Evolutionary conservation across 73 alveolate genomes (phyloP).

Genomic region (Tetrahymena thermophila): DNA sequence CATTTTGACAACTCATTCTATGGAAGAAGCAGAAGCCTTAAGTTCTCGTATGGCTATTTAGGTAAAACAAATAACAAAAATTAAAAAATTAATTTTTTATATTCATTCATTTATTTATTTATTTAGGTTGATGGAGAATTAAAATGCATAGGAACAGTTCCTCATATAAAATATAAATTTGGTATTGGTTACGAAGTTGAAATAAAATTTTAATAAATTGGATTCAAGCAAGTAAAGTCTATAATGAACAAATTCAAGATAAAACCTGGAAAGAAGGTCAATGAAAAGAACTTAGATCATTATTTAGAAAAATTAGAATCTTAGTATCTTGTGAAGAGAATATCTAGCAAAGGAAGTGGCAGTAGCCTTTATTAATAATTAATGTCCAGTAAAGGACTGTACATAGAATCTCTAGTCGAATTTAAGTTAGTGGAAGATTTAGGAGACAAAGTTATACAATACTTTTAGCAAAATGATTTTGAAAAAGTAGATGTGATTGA

Average conservation of each 20-base stretch:
- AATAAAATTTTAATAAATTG: neutral
- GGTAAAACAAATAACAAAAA: slow-evolving; percentile 44
- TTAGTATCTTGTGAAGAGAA: neutral
- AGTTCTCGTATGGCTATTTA: slow-evolving; percentile 82
- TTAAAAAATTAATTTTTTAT: neutral
- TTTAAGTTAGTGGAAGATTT: neutral
- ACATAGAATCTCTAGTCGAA: neutral
- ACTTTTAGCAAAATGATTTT: neutral
- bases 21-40: slow-evolving; percentile 93
- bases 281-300: neutral
- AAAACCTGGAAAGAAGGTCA: neutral
- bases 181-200: slow-evolving; percentile 71
- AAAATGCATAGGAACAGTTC: slow-evolving; percentile 63
- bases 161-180: slow-evolving; percentile 49
- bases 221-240: neutral
- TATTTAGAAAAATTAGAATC: neutral
- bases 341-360: neutral
- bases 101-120: too few relatives aligned
- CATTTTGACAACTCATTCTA: slow-evolving; percentile 78
- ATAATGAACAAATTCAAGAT: neutral
- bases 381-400: neutral
- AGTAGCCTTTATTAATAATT: neutral
- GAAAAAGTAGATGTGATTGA: neutral
- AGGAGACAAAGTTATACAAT: neutral
- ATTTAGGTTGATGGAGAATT: slow-evolving; percentile 49